A percentile compares a stretch with the other conserved stretches of the same genome.
Conservation (phyloP, 1,284 basidiomycete genomes). For the Vanrija pseudolonga region DNA sequence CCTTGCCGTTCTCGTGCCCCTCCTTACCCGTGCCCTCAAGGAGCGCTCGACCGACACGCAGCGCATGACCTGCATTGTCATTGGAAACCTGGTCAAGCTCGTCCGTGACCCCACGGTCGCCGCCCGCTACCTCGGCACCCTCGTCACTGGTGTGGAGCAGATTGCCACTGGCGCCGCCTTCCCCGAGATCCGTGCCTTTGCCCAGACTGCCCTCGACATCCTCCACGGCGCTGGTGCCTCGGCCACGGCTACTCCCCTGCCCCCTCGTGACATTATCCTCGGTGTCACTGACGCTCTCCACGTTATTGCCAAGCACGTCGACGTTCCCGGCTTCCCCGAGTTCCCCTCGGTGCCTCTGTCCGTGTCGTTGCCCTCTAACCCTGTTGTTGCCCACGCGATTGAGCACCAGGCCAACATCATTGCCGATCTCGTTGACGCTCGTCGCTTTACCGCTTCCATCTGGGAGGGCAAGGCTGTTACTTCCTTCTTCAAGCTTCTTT, state of each 20-base stretch:
- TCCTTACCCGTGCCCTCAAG: conserved; percentile 86
- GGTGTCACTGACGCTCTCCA: conserved; percentile 60
- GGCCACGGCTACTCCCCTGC: conserved; percentile 60
- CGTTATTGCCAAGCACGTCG: conserved; percentile 61
- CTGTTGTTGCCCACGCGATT: conserved; percentile 52
- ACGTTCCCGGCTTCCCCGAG: conserved; percentile 55
- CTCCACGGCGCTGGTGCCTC: conserved; percentile 77
- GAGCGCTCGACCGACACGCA: conserved; percentile 96
- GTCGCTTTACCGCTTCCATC: conserved; percentile 61
- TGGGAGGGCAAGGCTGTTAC: conserved; percentile 72
- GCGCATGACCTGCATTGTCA: conserved; percentile 75
- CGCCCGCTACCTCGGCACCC: conserved; percentile 78
- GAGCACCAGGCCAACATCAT: conserved; percentile 70
- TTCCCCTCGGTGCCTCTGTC: conserved; percentile 49
- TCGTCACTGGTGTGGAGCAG: conserved; percentile 87
- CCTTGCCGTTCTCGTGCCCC: conserved; percentile 90
- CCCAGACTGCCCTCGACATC: conserved; percentile 70
- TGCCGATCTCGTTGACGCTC: conserved; percentile 68
- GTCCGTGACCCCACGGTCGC: conserved; percentile 90
- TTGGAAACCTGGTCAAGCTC: conserved; percentile 96
- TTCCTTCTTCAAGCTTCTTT: conserved; percentile 59
- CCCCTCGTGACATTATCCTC: conserved; percentile 62
- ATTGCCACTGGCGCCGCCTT: conserved; percentile 90
- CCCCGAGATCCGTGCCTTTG: conserved; percentile 94
- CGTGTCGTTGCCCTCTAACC: conserved; percentile 40